Evolutionary conservation across 257 asterid species (phyloP), one percentile per base, ranked within the genome.

Genomic region (Capsicum pubescens): DNA sequence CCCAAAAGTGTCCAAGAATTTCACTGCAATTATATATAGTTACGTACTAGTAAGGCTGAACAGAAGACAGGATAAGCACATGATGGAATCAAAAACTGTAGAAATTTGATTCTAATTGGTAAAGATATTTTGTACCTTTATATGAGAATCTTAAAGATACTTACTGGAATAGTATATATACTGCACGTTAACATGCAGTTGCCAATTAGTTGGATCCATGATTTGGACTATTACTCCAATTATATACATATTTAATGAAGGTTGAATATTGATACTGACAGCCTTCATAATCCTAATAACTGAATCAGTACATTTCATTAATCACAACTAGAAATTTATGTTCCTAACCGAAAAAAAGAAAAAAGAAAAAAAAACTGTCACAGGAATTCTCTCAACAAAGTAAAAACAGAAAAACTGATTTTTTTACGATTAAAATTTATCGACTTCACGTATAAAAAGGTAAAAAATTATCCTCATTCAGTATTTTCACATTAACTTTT

Each of bases 101-200:
- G 6, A 52, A 76, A 21, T 21, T 76, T 54, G 81, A 50, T 76
- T 12, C 48, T 66, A 14, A 52, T 52, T 16, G 39, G 81, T 21
- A 76, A 76, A 76, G 48, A 52, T 76, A 0, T 21, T 32, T 46
- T 76, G 63, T 76, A 76, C 63, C 63, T 21, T 52, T 14, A 52
- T 52, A 7, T 76, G 13, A 26, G 26, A 52, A 76, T 76, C 81
- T 76, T 32, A 76, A 76, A 76, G 63, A 76, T 76, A 46, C 81
- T 52, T 50, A 26, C 63, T 21, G 21, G 5, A 52, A 57, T 52
- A 76, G 19, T 52, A 52, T 48, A 48, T 72, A 10, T 48, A 72
- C 46, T 21, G 81, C 42, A 50, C 21, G 21, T 76, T 52, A 50
- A 76, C 13, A 21, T 76, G 81, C 19, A 52, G 64, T 52, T 52